Evolutionary conservation across 352 stramenopile genomes (phyloP).

Genomic region (Globisporangium heterothallicum): DNA sequence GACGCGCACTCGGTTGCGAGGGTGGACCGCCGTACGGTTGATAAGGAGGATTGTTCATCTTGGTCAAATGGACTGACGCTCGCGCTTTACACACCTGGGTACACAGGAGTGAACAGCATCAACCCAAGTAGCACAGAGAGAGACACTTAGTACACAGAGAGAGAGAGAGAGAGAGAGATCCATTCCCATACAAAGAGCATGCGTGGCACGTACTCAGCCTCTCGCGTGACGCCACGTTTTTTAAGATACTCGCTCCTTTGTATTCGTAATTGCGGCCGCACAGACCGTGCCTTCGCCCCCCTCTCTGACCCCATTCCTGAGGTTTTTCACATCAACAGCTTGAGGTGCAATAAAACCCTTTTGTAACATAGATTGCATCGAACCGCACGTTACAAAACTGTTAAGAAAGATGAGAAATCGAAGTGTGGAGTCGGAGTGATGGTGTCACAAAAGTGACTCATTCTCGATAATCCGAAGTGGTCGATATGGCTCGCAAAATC

Average conservation of each 20-base stretch:
- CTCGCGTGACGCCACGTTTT: constrained; percentile 13
- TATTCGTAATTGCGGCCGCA: neutral
- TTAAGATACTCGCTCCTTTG: constrained; percentile 10
- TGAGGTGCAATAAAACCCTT: too few relatives aligned
- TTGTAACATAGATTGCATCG: too few relatives aligned
- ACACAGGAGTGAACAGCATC: neutral
- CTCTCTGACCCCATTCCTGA: neutral
- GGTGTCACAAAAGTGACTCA: too few relatives aligned
- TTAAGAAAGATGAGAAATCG: too few relatives aligned
- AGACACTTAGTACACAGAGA: neutral
- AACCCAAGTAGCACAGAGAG: neutral
- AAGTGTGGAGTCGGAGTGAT: too few relatives aligned
- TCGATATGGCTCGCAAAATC: too few relatives aligned
- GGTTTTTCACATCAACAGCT: neutral
- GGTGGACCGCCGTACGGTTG: constrained; percentile 47
- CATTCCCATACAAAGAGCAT: neutral
- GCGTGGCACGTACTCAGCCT: constrained; percentile 9
- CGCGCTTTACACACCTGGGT: neutral
- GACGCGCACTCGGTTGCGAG: constrained; percentile 19
- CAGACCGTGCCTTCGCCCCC: neutral
- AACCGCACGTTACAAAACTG: too few relatives aligned
- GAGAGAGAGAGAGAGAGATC: neutral
- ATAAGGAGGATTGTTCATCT: constrained; percentile 33
- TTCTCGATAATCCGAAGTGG: too few relatives aligned
- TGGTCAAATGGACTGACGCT: constrained; percentile 1